These are phyloP conservation scores for Yarrowia sp. DNA, from an alignment of 805 yeast genomes.

Conservation along the genomic window DNA sequence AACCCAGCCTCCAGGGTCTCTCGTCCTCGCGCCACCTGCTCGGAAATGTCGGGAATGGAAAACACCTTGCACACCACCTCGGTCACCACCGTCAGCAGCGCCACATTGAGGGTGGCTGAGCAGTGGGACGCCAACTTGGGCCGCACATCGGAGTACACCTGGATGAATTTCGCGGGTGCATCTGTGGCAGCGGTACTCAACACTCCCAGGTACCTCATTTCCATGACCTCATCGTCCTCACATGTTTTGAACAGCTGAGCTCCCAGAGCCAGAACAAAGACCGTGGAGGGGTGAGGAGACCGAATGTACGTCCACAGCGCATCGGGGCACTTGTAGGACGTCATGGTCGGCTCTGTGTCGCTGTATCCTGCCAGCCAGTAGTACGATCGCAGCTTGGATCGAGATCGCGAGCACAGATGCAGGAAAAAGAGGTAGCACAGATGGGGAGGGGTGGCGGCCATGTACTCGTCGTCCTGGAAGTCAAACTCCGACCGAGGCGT, in stretches of 20 bases:
- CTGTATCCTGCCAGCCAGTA: slow-evolving; percentile 47
- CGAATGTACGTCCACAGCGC: slow-evolving; percentile 43
- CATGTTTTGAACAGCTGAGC: slow-evolving; percentile 43
- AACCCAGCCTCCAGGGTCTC: slow-evolving; percentile 12
- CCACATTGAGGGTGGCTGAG: slow-evolving; percentile 26
- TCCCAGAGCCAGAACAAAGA: slow-evolving; percentile 44
- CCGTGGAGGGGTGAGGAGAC: slow-evolving; percentile 42
- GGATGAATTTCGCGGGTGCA: slow-evolving; percentile 16
- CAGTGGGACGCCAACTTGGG: slow-evolving; percentile 36
- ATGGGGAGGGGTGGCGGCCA: slow-evolving; percentile 41
- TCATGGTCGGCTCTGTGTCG: slow-evolving; percentile 40
- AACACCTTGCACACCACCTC: slow-evolving; percentile 35
- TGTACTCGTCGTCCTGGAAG: slow-evolving; percentile 25
- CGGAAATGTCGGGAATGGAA: slow-evolving; percentile 22
- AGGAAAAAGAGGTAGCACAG: slow-evolving; percentile 45
- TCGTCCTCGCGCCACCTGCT: slow-evolving; percentile 23
- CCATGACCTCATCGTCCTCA: slow-evolving; percentile 43
- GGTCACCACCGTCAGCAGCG: slow-evolving; percentile 13
- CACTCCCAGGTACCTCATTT: slow-evolving; percentile 42
- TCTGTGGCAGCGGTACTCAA: slow-evolving; percentile 40
- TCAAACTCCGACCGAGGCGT: slow-evolving; percentile 5
- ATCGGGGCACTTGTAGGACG: slow-evolving; percentile 41
- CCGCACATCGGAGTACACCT: slow-evolving; percentile 33
- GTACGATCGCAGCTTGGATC: slow-evolving; percentile 43
- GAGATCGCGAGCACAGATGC: slow-evolving; percentile 44